phyloP scores from a whole-genome alignment of 2,329 filamentous ascomycete genomes.

The Diplocarpon rosae region DNA sequence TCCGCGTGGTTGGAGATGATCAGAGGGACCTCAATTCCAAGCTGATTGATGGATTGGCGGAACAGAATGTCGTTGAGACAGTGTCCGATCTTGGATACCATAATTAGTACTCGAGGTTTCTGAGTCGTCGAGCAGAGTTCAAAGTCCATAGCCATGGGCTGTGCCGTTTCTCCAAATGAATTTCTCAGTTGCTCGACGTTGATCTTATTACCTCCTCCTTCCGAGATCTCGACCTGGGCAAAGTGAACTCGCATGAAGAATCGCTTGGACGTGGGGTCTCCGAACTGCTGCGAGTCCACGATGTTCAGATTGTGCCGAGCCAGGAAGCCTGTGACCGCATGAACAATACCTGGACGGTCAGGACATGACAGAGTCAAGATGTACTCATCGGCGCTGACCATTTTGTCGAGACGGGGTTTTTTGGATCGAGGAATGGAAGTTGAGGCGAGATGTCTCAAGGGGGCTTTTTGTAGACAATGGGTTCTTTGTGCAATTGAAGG shows the following conservation, averaged over 20 bases:
- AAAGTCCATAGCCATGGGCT: slow-evolving; percentile 58
- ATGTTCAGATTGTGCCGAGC: slow-evolving; percentile 68
- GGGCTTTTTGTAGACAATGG: background rate
- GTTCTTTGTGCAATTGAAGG: background rate
- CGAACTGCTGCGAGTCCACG: slow-evolving; percentile 76
- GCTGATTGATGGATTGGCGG: slow-evolving; percentile 62
- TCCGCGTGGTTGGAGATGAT: slow-evolving; percentile 79
- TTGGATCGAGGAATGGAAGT: slow-evolving; percentile 1
- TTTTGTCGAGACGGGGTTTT: slow-evolving; percentile 6
- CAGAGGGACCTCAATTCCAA: slow-evolving; percentile 60
- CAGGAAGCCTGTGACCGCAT: slow-evolving; percentile 71
- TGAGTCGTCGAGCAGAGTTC: slow-evolving; percentile 55
- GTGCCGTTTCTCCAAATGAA: slow-evolving; percentile 50
- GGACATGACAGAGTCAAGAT: slow-evolving; percentile 76
- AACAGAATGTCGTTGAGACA: slow-evolving; percentile 78
- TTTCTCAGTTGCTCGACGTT: slow-evolving; percentile 38
- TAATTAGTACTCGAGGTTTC: slow-evolving; percentile 70
- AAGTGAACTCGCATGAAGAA: slow-evolving; percentile 91
- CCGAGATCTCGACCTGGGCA: slow-evolving; percentile 36
- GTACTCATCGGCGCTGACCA: slow-evolving; percentile 37
- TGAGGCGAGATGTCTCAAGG: background rate
- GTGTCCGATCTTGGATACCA: slow-evolving; percentile 84
- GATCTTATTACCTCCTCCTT: slow-evolving; percentile 30
- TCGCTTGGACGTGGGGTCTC: slow-evolving; percentile 58
- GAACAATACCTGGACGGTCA: slow-evolving; percentile 75